Base-by-base conservation (phyloP, 768 basidiomycete genomes). In the Lyophyllum decastes region DNA sequence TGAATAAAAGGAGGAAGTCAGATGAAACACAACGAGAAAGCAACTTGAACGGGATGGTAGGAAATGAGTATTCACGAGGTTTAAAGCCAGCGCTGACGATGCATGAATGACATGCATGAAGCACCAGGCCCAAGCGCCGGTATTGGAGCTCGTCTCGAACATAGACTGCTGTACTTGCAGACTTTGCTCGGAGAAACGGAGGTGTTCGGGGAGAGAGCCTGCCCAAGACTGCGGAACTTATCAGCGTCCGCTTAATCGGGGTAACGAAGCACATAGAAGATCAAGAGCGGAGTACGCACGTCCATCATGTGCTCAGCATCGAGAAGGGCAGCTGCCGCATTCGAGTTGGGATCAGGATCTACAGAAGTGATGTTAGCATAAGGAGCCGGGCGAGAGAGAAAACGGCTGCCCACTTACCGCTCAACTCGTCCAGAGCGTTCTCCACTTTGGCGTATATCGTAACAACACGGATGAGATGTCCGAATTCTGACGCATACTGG, bases 61-160 rank as follows among this genome's bases (percentile, higher is more conserved):
- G 27, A 50, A 55, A 63, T 55, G 55, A 55, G 49, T 59, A 78
- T 82, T 73, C 65, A 91, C 90, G 70, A 80, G 77, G 62, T 82
- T 81, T 38, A 92, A 67, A 19, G 83, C 86, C 53, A 92, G 77
- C 30, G 81, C 73, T 63, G 84, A 85, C 57, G 87, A 87, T 41
- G 87, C 88, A 63, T 92, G 83, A 60, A 88, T 75, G 45, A 84
- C 77, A 68, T 94, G 90, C 78, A 91, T 88, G 67, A 79, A 78
- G 61, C 83, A 89, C 73, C 83, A 94, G 64, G 87, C 89, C 92
- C 91, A 93, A 10, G 89, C 88, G 46, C 90, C 88, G 26, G 81
- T 81, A 63, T 90, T 91, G 16, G 88, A 87, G 63, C 82, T 84
- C 21, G 90, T 92, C 66, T 90, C 90, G 62, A 92, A 88, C 83